Percentiles rank a stretch among this genome's conserved stretches.
Evolutionary conservation across 2,329 filamentous ascomycete species (phyloP).

Genomic region (Cyphellophora europaea): DNA sequence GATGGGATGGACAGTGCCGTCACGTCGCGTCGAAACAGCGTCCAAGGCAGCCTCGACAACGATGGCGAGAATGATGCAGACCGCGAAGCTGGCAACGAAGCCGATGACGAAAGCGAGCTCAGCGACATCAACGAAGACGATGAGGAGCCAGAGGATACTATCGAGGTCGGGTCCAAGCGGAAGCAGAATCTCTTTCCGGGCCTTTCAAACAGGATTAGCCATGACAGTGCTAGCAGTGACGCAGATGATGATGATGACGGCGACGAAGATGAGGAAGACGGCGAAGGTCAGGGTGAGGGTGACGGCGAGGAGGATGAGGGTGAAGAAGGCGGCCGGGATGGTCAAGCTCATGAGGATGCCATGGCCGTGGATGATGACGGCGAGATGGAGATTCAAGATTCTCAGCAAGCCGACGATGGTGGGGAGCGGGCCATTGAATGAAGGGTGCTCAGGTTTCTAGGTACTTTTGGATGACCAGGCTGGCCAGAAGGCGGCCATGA

Average conservation of each 20-base stretch:
- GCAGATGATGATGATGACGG: constrained; percentile 22
- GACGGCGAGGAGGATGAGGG: constrained; percentile 20
- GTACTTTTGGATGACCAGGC: no score
- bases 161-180: no score
- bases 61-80: constrained; percentile 55
- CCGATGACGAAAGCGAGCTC: constrained; percentile 8
- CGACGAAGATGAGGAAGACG: constrained; percentile 17
- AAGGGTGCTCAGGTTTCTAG: no score
- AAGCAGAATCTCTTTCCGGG: constrained; percentile 10
- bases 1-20: constrained; percentile 31
- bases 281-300: constrained; percentile 17
- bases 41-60: constrained; percentile 54
- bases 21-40: constrained; percentile 49
- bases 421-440: no score
- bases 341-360: constrained; percentile 8
- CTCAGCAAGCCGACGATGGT: constrained; percentile 1
- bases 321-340: constrained; percentile 21
- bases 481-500: no score
- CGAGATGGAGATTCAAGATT: constrained; percentile 1
- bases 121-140: constrained; percentile 46
- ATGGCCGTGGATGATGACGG: constrained; percentile 3
- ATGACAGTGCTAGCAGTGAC: constrained; percentile 22
- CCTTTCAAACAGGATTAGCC: constrained; percentile 37
- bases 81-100: constrained; percentile 10
- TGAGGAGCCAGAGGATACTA: no score